Evolutionary conservation across 2,329 filamentous ascomycete species (phyloP), one percentile per base, ranked within the genome.

Genomic region (Emmonsiellopsis sp.): DNA sequence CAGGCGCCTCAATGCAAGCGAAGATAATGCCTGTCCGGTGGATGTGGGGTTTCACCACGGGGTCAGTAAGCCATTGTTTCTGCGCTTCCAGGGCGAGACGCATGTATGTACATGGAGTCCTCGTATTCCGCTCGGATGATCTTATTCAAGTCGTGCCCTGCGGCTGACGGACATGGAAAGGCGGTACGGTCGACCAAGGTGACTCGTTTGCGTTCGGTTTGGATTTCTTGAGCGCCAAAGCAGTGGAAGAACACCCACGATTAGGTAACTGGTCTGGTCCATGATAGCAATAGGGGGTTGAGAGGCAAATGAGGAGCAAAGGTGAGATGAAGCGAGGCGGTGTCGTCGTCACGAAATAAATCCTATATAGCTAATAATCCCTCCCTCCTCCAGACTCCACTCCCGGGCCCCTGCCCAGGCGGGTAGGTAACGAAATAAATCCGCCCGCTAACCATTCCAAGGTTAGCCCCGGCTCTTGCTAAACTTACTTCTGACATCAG

Each of bases 21-120:
- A 66, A 76, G 62, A 71, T 74, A 46, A 76, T 75, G 37, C 74
- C 74, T 3, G 71, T 74, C 60, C 76, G 63, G 60, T 77, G 73
- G 61, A 74, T 77, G 60, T 71, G 73, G 1, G 72, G 73, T 56
- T 60, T 60, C 56, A 60, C 62, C 5, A 64, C 51, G 10, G 60
- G 57, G 48, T 64, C 62, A n/a, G 39, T 45, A 9, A 45, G 47
- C 53, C 53, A 55, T 4, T 48, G 14, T 1, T 53, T 43, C 17
- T 52, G 49, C 13, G 53, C 49, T 13, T 55, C 53, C 6, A 55
- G 44, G 9, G 53, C 49, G 14, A 55, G 50, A 27, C 33, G 27
- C 49, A n/a, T 17, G 17, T 17, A 55, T 52, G 34, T 55, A 52
- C 13, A 55, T 47, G 3, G 14, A 13, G 33, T 52, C 44, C 21